A percentile compares a stretch with the other conserved stretches of the same genome.
Conservation (phyloP, 1,284 basidiomycete genomes). For the Malassezia yamatoensis region DNA sequence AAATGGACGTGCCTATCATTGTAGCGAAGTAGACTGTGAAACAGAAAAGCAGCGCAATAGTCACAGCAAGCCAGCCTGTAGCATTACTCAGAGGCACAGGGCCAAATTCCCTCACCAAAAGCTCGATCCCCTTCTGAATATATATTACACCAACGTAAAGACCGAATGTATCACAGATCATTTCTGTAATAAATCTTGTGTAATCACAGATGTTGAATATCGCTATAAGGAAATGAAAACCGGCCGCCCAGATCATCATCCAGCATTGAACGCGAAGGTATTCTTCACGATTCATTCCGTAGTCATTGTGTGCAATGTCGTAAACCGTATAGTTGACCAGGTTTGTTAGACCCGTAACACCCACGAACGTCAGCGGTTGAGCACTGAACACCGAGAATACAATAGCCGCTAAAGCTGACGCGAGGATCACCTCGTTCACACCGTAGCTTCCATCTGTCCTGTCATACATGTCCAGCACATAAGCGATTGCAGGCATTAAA, state of each 20-base stretch:
- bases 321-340: conserved; percentile 46
- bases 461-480: conserved; percentile 83
- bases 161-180: conserved; percentile 88
- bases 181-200: conserved; percentile 53
- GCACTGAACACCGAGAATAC: conserved; percentile 81
- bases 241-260: conserved; percentile 87
- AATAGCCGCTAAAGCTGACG: conserved; percentile 64
- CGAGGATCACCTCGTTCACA: conserved; percentile 64
- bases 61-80: conserved; percentile 50
- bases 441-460: conserved; percentile 75
- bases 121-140: conserved; percentile 51
- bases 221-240: conserved; percentile 79
- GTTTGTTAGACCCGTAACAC: conserved; percentile 66
- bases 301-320: conserved; percentile 39
- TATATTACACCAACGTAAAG: conserved; percentile 52
- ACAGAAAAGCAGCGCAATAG: conserved; percentile 50
- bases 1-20: conserved; percentile 32
- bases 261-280: conserved; percentile 52
- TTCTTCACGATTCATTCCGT: conserved; percentile 29
- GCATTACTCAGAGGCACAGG: conserved; percentile 37
- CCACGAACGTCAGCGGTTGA: conserved; percentile 84
- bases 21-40: conserved; percentile 48
- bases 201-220: conserved; percentile 58
- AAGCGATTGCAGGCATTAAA: conserved; percentile 80
- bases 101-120: conserved; percentile 48